Conservation (phyloP, 768 basidiomycete genomes). For the Favolaschia claudopus region DNA sequence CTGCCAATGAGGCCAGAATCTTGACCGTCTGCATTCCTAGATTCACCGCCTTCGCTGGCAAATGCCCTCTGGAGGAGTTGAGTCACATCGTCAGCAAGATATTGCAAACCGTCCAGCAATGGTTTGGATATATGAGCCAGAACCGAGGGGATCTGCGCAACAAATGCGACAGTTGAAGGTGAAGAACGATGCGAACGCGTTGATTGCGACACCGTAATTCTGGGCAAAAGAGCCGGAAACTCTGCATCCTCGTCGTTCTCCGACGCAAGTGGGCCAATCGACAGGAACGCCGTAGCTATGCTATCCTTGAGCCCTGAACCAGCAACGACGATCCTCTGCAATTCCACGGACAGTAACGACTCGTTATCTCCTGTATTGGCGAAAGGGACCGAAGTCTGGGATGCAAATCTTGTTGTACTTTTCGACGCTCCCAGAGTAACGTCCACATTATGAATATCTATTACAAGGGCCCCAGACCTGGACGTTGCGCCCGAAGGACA, state of each 20-base stretch:
- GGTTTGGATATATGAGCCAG: conserved; percentile 67
- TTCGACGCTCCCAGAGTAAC: conserved; percentile 40
- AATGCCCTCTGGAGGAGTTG: conserved; percentile 67
- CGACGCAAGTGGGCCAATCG: conserved; percentile 52
- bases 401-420: conserved; percentile 40
- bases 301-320: conserved; percentile 49
- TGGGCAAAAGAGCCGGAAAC: conserved; percentile 39
- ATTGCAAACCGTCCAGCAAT: conserved; percentile 79
- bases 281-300: conserved; percentile 56
- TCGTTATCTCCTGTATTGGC: conserved; percentile 18
- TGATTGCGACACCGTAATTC: conserved; percentile 43
- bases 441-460: conserved; percentile 66
- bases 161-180: conserved; percentile 37
- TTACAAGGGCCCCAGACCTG: conserved; percentile 73
- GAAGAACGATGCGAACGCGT: conserved; percentile 18
- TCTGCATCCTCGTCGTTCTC: conserved; percentile 18
- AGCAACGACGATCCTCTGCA: conserved; percentile 57
- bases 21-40: conserved; percentile 48
- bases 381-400: conserved; percentile 14
- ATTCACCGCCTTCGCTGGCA: conserved; percentile 30
- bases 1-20: conserved; percentile 81
- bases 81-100: conserved; percentile 87
- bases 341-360: conserved; percentile 47
- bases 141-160: conserved; percentile 67
- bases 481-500: conserved; percentile 53